phyloP scores from a whole-genome alignment of 2,329 filamentous ascomycete genomes.

The Dactylella cylindrospora region DNA sequence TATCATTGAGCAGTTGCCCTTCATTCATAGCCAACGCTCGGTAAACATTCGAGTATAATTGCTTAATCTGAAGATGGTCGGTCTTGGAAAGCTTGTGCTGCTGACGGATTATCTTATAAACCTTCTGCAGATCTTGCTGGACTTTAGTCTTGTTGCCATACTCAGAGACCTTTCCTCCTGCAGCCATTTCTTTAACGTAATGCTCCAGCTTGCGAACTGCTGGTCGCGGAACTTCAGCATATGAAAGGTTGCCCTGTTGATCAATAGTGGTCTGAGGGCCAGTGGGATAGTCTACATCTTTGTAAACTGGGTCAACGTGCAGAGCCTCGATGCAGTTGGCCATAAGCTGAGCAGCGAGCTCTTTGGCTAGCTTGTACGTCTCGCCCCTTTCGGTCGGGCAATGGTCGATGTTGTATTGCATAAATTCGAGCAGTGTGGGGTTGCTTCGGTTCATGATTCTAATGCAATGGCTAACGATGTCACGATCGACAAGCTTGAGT shows the following conservation, averaged over 20 bases:
- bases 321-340: conserved; percentile 97
- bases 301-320: conserved; percentile 81
- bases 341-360: conserved; percentile 87
- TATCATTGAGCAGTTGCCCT: conserved; percentile 89
- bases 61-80: conserved; percentile 94
- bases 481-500: conserved; percentile 86
- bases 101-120: conserved; percentile 98
- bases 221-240: conserved; percentile 79
- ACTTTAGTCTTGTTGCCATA: conserved; percentile 98
- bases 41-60: conserved; percentile 88
- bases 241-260: conserved; percentile 85
- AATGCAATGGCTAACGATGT: conserved; percentile 98
- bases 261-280: conserved; percentile 92
- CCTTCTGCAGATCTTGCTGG: conserved; percentile 87
- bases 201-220: conserved; percentile 97
- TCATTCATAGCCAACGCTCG: conserved; percentile 97
- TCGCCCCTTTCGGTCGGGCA: conserved; percentile 95
- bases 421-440: conserved; percentile 91
- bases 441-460: conserved; percentile 99
- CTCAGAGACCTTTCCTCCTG: conserved; percentile 96
- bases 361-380: conserved; percentile 96
- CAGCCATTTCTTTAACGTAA: conserved; percentile 97
- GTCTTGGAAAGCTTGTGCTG: conserved; percentile 97
- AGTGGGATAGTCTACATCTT: conserved; percentile 90
- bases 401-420: conserved; percentile 99